phyloP scores from a whole-genome alignment of 768 basidiomycete genomes.

The Naganishia vishniacii region DNA sequence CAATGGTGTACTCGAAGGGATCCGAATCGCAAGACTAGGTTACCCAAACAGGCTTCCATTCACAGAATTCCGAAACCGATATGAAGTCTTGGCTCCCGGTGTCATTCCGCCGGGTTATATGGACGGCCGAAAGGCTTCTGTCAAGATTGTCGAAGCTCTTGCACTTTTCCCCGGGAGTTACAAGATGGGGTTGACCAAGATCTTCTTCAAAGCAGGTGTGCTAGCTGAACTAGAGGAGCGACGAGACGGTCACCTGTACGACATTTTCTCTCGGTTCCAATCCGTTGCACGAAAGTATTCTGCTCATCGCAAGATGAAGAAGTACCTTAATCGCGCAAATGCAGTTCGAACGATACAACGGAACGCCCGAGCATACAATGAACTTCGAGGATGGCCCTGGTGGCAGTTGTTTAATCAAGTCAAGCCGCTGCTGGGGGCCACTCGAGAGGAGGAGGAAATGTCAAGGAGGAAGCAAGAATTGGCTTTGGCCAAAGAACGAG shows the following conservation, averaged over 20 bases:
- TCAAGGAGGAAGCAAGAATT: constrained; percentile 72
- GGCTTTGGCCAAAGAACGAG: constrained; percentile 69
- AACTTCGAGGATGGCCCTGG: constrained; percentile 95
- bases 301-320: constrained; percentile 83
- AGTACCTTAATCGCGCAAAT: constrained; percentile 83
- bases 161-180: constrained; percentile 78
- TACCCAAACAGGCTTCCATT: constrained; percentile 97
- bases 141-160: constrained; percentile 80
- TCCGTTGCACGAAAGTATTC: constrained; percentile 78
- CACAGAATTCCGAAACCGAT: constrained; percentile 93
- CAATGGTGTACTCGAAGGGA: constrained; percentile 98
- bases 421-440: constrained; percentile 84
- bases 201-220: constrained; percentile 98
- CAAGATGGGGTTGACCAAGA: constrained; percentile 92
- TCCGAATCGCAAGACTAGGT: constrained; percentile 91
- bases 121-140: constrained; percentile 91
- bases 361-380: constrained; percentile 85
- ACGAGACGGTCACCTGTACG: constrained; percentile 77
- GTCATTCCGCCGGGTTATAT: constrained; percentile 92
- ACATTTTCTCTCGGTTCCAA: constrained; percentile 82
- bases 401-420: constrained; percentile 98
- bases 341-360: constrained; percentile 88
- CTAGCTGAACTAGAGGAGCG: constrained; percentile 93
- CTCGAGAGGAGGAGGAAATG: constrained; percentile 85
- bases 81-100: constrained; percentile 89